phyloP scores from a whole-genome alignment of 202 grass and related monocot species.

The Sporobolus alterniflorus region DNA sequence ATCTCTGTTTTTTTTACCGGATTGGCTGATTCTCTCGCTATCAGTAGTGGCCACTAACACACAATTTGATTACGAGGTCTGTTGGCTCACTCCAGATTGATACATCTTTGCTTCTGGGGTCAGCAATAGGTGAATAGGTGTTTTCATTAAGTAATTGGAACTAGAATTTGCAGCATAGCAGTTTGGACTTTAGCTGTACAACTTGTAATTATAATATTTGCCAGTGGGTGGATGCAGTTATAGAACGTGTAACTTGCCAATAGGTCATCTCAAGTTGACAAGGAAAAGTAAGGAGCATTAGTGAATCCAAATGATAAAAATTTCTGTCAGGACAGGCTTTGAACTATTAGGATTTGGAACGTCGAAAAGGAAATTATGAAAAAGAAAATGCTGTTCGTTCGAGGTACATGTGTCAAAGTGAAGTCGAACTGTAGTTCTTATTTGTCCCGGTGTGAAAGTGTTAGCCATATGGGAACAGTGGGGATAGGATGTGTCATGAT shows the following conservation, averaged over 20 bases:
- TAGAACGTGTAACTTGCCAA: conserved; percentile 34
- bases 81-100: conserved; percentile 16
- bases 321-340: not conserved
- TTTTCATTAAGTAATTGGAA: conserved; percentile 25
- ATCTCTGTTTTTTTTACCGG: no score
- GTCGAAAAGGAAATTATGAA: not conserved
- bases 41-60: conserved; percentile 25
- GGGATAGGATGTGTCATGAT: not conserved
- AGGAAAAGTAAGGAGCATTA: not conserved
- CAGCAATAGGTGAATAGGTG: conserved; percentile 25
- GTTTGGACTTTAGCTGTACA: conserved; percentile 33
- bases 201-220: conserved; percentile 41
- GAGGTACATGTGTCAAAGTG: not conserved
- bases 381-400: not conserved
- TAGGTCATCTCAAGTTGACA: conserved; percentile 32
- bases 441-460: conserved; percentile 1
- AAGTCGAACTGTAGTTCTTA: not conserved
- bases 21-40: not conserved
- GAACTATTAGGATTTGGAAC: not conserved
- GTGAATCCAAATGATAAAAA: not conserved
- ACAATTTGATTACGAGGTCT: conserved; percentile 31
- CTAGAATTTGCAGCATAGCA: conserved; percentile 23
- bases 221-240: conserved; percentile 34
- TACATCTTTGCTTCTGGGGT: conserved; percentile 33
- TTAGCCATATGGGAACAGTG: not conserved